Conservation (phyloP, 1,284 basidiomycete genomes). For the Fomes fomentarius region DNA sequence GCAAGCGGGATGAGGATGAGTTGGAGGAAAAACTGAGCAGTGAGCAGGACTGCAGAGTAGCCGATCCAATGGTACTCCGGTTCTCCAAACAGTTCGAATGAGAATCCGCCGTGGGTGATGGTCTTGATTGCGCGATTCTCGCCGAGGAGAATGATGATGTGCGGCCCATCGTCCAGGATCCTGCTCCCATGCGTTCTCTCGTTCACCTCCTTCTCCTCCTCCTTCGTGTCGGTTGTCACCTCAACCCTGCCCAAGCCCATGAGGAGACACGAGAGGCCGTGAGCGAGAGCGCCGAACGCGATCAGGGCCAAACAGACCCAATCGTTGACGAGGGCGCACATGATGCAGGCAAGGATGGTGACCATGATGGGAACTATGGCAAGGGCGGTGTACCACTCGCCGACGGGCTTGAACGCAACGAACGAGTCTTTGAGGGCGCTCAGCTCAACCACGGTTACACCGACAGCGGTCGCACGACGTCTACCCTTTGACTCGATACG, state of each 20-base stretch:
- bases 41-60: neutral
- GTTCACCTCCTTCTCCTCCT: no score
- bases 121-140: no score
- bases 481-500: no score
- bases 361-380: constrained; percentile 19
- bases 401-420: neutral
- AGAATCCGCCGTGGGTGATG: no score
- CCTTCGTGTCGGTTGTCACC: no score
- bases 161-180: no score
- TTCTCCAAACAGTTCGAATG: no score
- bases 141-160: no score
- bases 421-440: constrained; percentile 1
- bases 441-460: constrained; percentile 16
- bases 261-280: constrained; percentile 21
- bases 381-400: constrained; percentile 2
- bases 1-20: constrained; percentile 4
- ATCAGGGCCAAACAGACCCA: constrained; percentile 22
- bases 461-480: no score
- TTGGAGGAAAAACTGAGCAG: neutral
- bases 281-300: constrained; percentile 15
- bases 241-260: constrained; percentile 4
- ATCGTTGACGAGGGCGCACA: constrained; percentile 16
- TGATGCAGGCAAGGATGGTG: constrained; percentile 10
- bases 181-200: no score
- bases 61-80: neutral